A percentile compares a stretch with the other conserved stretches of the same genome.
These are phyloP conservation scores for Cryptococcus sp. DNA, from an alignment of 1,284 basidiomycete genomes.

Conservation along the genomic window DNA sequence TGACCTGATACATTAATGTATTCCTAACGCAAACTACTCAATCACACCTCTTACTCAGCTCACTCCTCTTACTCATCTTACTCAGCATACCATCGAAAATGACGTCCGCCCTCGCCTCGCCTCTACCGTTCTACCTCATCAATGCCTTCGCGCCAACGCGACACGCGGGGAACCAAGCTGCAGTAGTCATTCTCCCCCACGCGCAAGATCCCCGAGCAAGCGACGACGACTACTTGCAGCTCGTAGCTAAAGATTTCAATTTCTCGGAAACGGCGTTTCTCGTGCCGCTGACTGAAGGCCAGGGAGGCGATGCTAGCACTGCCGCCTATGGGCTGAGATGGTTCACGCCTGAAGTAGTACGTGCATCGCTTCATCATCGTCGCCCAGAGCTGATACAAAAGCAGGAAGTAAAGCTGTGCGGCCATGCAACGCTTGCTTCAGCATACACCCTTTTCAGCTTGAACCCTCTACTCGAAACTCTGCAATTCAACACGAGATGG, in stretches of 20 bases:
- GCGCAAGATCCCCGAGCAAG: constrained; percentile 21
- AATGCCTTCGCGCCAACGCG: constrained; percentile 42
- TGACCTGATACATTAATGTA: too few species aligned
- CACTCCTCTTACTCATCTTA: background rate
- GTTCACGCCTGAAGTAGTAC: constrained; percentile 41
- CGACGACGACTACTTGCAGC: constrained; percentile 32
- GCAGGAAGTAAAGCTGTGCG: constrained; percentile 45
- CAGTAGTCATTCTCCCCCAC: constrained; percentile 36
- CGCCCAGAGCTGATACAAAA: background rate
- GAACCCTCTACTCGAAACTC: constrained; percentile 15
- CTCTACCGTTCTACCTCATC: constrained; percentile 31
- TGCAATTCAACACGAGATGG: constrained; percentile 37
- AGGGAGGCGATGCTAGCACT: background rate
- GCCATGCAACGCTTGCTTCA: constrained; percentile 45
- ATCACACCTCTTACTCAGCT: too few species aligned
- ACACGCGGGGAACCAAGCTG: constrained; percentile 45
- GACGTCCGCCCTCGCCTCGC: background rate
- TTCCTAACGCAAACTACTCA: too few species aligned
- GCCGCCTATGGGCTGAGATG: constrained; percentile 40
- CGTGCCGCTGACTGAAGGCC: constrained; percentile 17
- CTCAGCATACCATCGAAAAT: background rate
- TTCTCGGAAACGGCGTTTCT: constrained; percentile 45
- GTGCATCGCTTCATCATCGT: constrained; percentile 10
- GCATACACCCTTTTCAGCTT: constrained; percentile 34
- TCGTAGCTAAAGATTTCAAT: constrained; percentile 39